phyloP scores from a whole-genome alignment of 257 asterid species.

The Rehmannia glutinosa region DNA sequence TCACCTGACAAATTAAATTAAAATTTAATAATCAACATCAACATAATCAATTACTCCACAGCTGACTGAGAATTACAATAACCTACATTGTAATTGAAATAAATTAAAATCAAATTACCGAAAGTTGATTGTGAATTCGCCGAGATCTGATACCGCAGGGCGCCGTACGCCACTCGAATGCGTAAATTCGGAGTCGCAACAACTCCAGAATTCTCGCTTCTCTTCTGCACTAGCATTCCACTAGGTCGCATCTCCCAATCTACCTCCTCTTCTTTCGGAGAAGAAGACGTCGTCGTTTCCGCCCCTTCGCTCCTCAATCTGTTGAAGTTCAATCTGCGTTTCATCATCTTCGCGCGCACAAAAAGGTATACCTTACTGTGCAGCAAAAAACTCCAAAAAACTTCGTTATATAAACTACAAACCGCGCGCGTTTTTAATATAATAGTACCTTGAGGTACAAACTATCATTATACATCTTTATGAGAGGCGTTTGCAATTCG shows the following conservation, averaged over 20 bases:
- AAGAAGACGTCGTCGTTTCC: conserved; percentile 22
- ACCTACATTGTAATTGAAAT: background rate
- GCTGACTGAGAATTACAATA: background rate
- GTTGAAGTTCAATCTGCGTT: conserved; percentile 29
- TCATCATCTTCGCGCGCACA: conserved; percentile 35
- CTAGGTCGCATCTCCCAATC: conserved; percentile 73
- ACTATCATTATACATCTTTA: background rate
- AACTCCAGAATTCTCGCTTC: conserved; percentile 28
- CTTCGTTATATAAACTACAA: too few relatives aligned
- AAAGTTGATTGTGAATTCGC: conserved; percentile 50
- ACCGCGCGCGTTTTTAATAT: too few relatives aligned
- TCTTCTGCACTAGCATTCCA: conserved; percentile 71
- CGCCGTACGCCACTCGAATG: conserved; percentile 47
- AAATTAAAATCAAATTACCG: too few relatives aligned
- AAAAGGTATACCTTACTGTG: too few relatives aligned
- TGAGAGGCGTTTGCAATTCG: conserved; percentile 8
- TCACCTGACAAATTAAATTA: conserved; percentile 40
- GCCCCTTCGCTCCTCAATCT: conserved; percentile 20
- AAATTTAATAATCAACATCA: background rate
- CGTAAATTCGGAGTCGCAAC: conserved; percentile 30
- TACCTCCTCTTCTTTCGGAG: conserved; percentile 29
- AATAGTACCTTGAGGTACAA: conserved; percentile 2
- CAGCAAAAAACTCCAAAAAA: too few relatives aligned
- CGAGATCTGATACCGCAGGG: conserved; percentile 39
- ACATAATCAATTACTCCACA: background rate